Evolutionary conservation across 768 basidiomycete genomes (phyloP).

Genomic region (Tricholoma saponaceum): DNA sequence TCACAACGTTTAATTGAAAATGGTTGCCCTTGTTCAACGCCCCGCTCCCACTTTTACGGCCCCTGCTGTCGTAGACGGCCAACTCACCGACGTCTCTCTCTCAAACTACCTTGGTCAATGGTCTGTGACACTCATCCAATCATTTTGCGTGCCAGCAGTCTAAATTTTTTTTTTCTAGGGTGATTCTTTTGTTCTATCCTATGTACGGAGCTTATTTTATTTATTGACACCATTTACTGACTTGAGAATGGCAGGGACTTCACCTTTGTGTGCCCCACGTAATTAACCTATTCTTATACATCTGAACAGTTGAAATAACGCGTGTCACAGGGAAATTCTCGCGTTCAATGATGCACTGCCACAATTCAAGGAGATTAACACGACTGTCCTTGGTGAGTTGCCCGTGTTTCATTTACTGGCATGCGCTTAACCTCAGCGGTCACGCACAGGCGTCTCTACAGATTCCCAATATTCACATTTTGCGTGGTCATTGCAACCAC

Average conservation of each 20-base stretch:
- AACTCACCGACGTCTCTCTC: conserved; percentile 76
- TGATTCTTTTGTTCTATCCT: conserved; percentile 93
- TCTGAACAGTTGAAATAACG: not conserved
- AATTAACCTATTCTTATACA: conserved; percentile 5
- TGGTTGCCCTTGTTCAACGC: conserved; percentile 71
- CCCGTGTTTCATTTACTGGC: not conserved
- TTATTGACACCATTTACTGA: not conserved
- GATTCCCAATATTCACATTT: conserved; percentile 88
- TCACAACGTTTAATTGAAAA: conserved; percentile 14
- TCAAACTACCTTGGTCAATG: conserved; percentile 78
- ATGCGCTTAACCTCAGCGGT: conserved; percentile 1
- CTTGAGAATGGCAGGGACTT: conserved; percentile 54
- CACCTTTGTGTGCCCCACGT: conserved; percentile 90
- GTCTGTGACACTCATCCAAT: conserved; percentile 34
- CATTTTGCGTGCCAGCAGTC: conserved; percentile 1
- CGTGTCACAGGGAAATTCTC: conserved; percentile 67
- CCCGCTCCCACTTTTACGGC: conserved; percentile 82
- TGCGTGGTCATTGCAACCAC: conserved; percentile 79
- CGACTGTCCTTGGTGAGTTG: conserved; percentile 67
- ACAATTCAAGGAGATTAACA: conserved; percentile 68
- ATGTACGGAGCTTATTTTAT: conserved; percentile 48
- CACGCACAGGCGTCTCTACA: conserved; percentile 64
- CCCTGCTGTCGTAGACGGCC: conserved; percentile 69
- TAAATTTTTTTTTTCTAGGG: conserved; percentile 45
- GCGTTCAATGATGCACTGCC: conserved; percentile 89